Conservation (phyloP, 2,329 filamentous ascomycete genomes). For the Xylaria sp. region DNA sequence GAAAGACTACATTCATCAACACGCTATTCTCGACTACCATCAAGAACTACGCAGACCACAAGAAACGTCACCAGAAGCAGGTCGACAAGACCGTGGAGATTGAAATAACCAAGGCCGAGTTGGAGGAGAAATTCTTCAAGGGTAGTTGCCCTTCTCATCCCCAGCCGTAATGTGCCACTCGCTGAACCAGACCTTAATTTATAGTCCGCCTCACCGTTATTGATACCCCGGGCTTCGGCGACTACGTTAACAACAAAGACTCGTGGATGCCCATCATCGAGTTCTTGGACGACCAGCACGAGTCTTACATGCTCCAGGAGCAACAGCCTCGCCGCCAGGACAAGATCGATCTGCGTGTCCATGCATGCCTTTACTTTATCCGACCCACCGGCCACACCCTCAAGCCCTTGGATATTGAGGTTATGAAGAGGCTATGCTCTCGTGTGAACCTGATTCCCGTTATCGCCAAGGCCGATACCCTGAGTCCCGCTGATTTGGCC, state of each 20-base stretch:
- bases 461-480: conserved; percentile 97
- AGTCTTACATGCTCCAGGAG: conserved; percentile 99
- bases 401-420: conserved; percentile 98
- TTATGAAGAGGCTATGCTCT: conserved; percentile 99
- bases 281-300: conserved; percentile 99
- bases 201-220: conserved; percentile 97
- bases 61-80: conserved; percentile 98
- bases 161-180: background rate
- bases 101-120: conserved; percentile 99
- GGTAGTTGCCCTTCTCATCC: conserved; percentile 62
- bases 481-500: conserved; percentile 90
- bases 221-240: conserved; percentile 97
- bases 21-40: conserved; percentile 99
- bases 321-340: conserved; percentile 97
- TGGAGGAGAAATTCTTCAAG: conserved; percentile 99
- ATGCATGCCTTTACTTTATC: conserved; percentile 99
- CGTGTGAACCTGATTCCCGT: conserved; percentile 98
- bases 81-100: conserved; percentile 99
- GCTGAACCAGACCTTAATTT: conserved; percentile 39
- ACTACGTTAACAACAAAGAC: conserved; percentile 99
- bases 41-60: conserved; percentile 99
- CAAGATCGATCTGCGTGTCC: conserved; percentile 99
- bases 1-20: conserved; percentile 99
- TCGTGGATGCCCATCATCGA: conserved; percentile 99
- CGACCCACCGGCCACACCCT: conserved; percentile 97